phyloP scores from a whole-genome alignment of 176 grass and related monocot genomes.

The barley (Hordeum vulgare) region MorexV3_pseudomolecules_assembly NC_058524.1:32616768-32617267 shows the following conservation, averaged over 20 bases:
- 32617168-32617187: not conserved
- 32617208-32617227: constrained; percentile 32
- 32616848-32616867: not conserved
- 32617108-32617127: not conserved
- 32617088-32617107: not conserved
- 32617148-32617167: not conserved
- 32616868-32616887: constrained; percentile 1
- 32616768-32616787: not conserved
- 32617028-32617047: constrained; percentile 98
- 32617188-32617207: not conserved
- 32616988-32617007: not conserved
- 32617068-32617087: constrained; percentile 49
- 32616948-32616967: not conserved
- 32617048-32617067: constrained; percentile 95
- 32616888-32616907: not conserved
- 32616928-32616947: not conserved
- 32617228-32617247: constrained; percentile 98
- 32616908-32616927: not conserved
- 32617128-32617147: not conserved
- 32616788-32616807: not conserved
- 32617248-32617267: constrained; percentile 99
- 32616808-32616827: not conserved
- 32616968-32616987: not conserved
- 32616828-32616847: not conserved
- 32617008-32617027: not conserved